Evolutionary conservation across 129 eudicot species (phyloP).

Genomic region (Flaveria trinervia): DNA sequence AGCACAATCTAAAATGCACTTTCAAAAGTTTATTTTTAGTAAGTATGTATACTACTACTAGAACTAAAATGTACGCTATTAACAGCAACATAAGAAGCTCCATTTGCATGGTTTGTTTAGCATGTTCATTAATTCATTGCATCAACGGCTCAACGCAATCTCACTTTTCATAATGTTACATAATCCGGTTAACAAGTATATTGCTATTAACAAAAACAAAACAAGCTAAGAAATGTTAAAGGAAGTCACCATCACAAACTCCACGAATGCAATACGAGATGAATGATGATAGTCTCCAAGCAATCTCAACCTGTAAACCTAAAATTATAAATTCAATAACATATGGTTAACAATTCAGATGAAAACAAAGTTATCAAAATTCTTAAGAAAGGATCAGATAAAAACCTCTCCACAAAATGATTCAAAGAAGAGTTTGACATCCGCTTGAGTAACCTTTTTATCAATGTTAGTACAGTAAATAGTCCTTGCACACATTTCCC

Average conservation of each 20-base stretch:
- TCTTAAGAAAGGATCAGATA: slow-evolving; percentile 11
- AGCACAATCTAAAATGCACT: neutral
- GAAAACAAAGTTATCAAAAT: slow-evolving; percentile 12
- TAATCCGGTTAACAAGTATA: slow-evolving; percentile 10
- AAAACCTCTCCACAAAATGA: slow-evolving; percentile 90
- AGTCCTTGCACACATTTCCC: slow-evolving; percentile 98
- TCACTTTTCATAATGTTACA: neutral
- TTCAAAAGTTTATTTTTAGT: neutral
- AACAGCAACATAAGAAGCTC: neutral
- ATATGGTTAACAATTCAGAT: slow-evolving; percentile 23
- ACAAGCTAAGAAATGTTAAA: neutral
- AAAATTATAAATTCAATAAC: slow-evolving; percentile 16
- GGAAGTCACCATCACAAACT: slow-evolving; percentile 84
- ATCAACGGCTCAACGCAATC: neutral
- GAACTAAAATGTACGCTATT: neutral
- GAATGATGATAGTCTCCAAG: slow-evolving; percentile 95
- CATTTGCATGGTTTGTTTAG: neutral
- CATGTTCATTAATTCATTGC: too few relatives aligned
- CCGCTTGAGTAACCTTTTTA: slow-evolving; percentile 95
- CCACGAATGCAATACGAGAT: slow-evolving; percentile 96
- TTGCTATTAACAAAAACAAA: slow-evolving; percentile 13
- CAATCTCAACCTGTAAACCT: slow-evolving; percentile 91
- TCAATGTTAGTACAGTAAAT: slow-evolving; percentile 94
- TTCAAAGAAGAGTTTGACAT: slow-evolving; percentile 86
- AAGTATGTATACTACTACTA: neutral